Conservation (phyloP, 164 flowering plant species). For the Akebia trifoliata region DNA sequence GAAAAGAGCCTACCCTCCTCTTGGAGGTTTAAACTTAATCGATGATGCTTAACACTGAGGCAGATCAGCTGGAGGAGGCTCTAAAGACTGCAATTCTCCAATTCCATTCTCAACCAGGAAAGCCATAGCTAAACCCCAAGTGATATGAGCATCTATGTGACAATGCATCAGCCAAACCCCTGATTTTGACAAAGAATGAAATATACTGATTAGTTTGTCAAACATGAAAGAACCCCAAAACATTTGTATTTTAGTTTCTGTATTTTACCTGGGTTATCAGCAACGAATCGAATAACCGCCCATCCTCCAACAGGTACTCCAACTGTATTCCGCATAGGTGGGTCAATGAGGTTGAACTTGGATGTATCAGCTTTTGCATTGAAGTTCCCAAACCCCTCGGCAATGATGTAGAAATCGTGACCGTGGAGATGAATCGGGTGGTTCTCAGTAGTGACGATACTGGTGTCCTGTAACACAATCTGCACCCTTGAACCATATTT, state of each 20-base stretch:
- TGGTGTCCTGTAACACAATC: conserved; percentile 70
- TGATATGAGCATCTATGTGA: conserved; percentile 67
- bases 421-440: conserved; percentile 89
- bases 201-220: not conserved
- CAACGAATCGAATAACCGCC: conserved; percentile 79
- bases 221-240: not conserved
- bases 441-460: conserved; percentile 60
- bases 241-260: not conserved
- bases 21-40: not conserved
- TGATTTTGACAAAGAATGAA: conserved; percentile 17
- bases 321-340: conserved; percentile 71
- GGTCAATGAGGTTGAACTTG: conserved; percentile 74
- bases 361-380: conserved; percentile 44
- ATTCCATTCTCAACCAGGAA: conserved; percentile 67
- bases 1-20: not conserved
- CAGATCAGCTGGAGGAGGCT: conserved; percentile 70
- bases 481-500: conserved; percentile 67
- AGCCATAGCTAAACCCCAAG: conserved; percentile 65
- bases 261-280: conserved; percentile 73
- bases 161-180: conserved; percentile 83
- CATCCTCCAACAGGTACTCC: conserved; percentile 73
- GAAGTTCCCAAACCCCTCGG: conserved; percentile 76
- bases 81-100: conserved; percentile 44
- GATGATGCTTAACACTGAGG: conserved; percentile 43
- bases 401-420: conserved; percentile 74